Conservation (phyloP, 352 stramenopile species). For the Globisporangium alternatum region DNA sequence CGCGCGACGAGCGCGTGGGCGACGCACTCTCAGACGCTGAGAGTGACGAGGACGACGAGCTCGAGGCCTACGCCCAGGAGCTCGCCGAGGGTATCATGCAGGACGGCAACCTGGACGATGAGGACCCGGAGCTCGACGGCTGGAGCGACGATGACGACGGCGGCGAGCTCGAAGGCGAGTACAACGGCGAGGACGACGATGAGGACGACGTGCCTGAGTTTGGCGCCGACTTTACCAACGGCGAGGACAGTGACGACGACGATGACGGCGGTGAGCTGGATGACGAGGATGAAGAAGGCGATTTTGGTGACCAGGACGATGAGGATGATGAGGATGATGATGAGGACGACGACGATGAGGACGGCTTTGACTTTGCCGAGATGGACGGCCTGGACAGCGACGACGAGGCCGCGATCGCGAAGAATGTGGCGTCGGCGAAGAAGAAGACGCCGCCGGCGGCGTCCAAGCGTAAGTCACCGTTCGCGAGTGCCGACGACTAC, state of each 20-base stretch:
- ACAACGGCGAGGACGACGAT: slow-evolving; percentile 22
- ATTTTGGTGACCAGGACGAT: slow-evolving; percentile 57
- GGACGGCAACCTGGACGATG: slow-evolving; percentile 69
- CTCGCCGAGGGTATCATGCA: slow-evolving; percentile 89
- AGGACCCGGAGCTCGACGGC: slow-evolving; percentile 69
- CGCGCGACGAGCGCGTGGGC: slow-evolving; percentile 30
- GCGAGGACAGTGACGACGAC: slow-evolving; percentile 39
- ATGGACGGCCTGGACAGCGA: slow-evolving; percentile 42
- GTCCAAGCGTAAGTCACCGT: slow-evolving; percentile 63
- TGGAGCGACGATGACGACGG: slow-evolving; percentile 60
- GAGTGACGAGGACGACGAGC: slow-evolving; percentile 76
- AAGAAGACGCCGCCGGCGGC: slow-evolving; percentile 44
- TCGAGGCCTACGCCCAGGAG: slow-evolving; percentile 87
- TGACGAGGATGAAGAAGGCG: not conserved
- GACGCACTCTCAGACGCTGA: slow-evolving; percentile 59
- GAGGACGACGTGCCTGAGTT: slow-evolving; percentile 20
- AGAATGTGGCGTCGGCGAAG: slow-evolving; percentile 31
- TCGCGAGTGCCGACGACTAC: slow-evolving; percentile 78
- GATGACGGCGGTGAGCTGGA: slow-evolving; percentile 27
- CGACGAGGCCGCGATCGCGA: slow-evolving; percentile 38
- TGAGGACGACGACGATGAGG: slow-evolving; percentile 27
- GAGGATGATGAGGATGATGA: slow-evolving; percentile 33
- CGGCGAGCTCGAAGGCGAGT: slow-evolving; percentile 20
- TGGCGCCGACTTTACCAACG: slow-evolving; percentile 18
- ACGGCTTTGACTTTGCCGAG: slow-evolving; percentile 22